phyloP scores from a whole-genome alignment of 1,284 basidiomycete genomes.

The Leccinum subrobustum region DNA sequence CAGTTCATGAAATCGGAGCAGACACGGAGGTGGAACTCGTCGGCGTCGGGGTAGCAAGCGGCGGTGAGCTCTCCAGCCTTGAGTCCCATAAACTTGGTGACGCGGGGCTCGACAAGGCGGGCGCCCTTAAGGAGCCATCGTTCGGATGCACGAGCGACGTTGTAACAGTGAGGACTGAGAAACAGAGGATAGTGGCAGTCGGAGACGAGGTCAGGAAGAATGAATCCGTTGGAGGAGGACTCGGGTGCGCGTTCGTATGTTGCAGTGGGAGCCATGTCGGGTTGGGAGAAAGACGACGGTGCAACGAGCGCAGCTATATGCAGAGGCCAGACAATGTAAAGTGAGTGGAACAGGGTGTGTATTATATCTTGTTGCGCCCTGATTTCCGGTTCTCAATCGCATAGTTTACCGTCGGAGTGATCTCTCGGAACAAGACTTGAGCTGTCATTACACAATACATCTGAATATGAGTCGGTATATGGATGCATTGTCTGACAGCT shows the following conservation, averaged over 20 bases:
- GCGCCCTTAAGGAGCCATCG: constrained; percentile 55
- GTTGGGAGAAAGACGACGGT: not conserved
- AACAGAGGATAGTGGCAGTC: constrained; percentile 56
- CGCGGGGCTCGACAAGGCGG: constrained; percentile 50
- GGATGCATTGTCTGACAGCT: not conserved
- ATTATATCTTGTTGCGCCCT: not conserved
- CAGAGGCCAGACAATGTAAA: not conserved
- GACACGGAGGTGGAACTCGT: constrained; percentile 56
- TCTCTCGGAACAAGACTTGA: not conserved
- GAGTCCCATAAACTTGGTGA: constrained; percentile 52
- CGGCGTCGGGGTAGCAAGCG: constrained; percentile 56
- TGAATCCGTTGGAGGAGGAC: constrained; percentile 38
- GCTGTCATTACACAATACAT: not conserved
- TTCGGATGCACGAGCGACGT: constrained; percentile 53
- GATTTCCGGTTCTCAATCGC: not conserved
- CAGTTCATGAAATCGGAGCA: constrained; percentile 61
- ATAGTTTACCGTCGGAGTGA: not conserved
- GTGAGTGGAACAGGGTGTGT: constrained; percentile 5
- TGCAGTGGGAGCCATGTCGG: constrained; percentile 30
- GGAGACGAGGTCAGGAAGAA: constrained; percentile 63
- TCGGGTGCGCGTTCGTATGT: constrained; percentile 14
- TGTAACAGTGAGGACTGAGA: constrained; percentile 54
- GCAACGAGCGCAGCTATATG: not conserved
- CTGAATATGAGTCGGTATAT: not conserved
- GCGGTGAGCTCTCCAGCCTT: constrained; percentile 68